phyloP scores from a whole-genome alignment of 2,329 filamentous ascomycete genomes.

The Phaeophleospora eucalypticola region DNA sequence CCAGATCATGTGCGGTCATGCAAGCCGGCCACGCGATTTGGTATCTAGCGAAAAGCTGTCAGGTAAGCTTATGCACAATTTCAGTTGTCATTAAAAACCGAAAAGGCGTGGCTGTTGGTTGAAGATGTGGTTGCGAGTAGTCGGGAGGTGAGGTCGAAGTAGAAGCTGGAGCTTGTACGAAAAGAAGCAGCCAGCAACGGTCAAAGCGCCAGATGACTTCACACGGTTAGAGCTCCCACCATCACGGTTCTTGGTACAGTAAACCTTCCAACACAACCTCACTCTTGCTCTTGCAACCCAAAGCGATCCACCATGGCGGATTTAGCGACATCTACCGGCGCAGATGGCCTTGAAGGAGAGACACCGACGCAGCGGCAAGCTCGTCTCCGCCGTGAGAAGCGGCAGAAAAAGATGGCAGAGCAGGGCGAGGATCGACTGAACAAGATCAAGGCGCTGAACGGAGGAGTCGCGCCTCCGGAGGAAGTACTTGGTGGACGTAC shows the following conservation, averaged over 20 bases:
- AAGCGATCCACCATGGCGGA: too few relatives aligned
- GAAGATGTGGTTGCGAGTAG: too few relatives aligned
- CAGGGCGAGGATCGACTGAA: slow-evolving; percentile 67
- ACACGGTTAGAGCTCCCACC: neutral
- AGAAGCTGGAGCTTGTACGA: neutral
- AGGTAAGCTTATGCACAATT: too few relatives aligned
- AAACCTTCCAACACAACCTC: neutral
- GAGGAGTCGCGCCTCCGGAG: slow-evolving; percentile 31
- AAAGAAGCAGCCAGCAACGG: neutral
- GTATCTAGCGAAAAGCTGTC: too few relatives aligned
- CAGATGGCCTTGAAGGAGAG: slow-evolving; percentile 29
- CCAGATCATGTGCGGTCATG: too few relatives aligned
- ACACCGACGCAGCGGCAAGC: slow-evolving; percentile 55
- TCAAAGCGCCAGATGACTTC: neutral
- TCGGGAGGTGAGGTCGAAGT: neutral
- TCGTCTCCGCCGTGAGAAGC: slow-evolving; percentile 70
- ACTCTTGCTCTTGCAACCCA: too few relatives aligned
- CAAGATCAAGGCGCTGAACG: slow-evolving; percentile 69
- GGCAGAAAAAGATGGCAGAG: slow-evolving; percentile 72
- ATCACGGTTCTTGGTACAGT: neutral
- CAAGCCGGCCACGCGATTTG: too few relatives aligned
- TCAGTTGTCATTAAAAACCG: too few relatives aligned
- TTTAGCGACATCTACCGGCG: slow-evolving; percentile 20
- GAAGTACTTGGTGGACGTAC: slow-evolving; percentile 30
- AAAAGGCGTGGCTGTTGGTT: too few relatives aligned